phyloP scores from a whole-genome alignment of 179 eudicot genomes.

The Nepenthes alata region DNA sequence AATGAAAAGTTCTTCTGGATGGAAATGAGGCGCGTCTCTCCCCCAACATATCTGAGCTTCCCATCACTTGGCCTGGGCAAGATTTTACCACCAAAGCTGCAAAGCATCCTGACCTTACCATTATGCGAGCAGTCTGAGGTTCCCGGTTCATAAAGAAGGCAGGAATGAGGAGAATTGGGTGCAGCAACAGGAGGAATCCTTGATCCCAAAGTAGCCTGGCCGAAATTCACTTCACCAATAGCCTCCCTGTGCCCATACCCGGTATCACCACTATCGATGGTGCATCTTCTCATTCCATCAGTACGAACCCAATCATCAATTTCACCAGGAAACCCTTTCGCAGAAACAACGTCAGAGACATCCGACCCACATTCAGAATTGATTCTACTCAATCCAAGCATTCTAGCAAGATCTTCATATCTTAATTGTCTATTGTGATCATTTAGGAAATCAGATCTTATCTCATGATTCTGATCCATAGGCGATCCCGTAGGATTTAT shows the following conservation, averaged over 20 bases:
- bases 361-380: slow-evolving; percentile 43
- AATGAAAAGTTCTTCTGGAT: slow-evolving; percentile 41
- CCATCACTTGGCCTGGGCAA: slow-evolving; percentile 76
- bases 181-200: slow-evolving; percentile 27
- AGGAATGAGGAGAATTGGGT: slow-evolving; percentile 27
- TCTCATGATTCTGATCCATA: slow-evolving; percentile 19
- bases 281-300: slow-evolving; percentile 20
- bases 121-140: slow-evolving; percentile 30
- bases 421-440: slow-evolving; percentile 25
- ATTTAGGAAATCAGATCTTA: slow-evolving; percentile 18
- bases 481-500: slow-evolving; percentile 10
- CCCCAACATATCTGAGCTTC: slow-evolving; percentile 80
- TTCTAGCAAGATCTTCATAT: slow-evolving; percentile 45
- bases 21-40: slow-evolving; percentile 73
- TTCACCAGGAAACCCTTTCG: slow-evolving; percentile 26
- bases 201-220: slow-evolving; percentile 18
- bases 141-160: slow-evolving; percentile 24
- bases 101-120: slow-evolving; percentile 64
- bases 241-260: slow-evolving; percentile 21
- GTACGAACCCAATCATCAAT: slow-evolving; percentile 18
- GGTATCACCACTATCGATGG: slow-evolving; percentile 11
- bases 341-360: slow-evolving; percentile 27
- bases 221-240: slow-evolving; percentile 15
- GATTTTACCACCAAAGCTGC: slow-evolving; percentile 85
- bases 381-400: slow-evolving; percentile 33